These are phyloP conservation scores for Metarhizium guizhouense DNA, from an alignment of 2,329 filamentous ascomycete species.

Conservation along the genomic window DNA sequence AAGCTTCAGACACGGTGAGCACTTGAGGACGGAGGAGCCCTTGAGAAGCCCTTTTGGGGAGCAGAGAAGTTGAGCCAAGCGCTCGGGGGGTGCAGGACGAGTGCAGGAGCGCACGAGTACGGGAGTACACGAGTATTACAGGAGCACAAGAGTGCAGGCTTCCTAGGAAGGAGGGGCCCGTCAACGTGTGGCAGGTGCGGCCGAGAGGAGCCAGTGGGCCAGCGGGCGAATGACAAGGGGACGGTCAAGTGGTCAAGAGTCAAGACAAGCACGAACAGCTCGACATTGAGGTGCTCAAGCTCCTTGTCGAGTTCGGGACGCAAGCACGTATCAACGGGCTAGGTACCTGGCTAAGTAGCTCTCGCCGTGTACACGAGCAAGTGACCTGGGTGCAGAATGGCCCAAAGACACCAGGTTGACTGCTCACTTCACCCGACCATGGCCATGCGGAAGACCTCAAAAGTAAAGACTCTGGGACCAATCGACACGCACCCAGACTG, in stretches of 20 bases:
- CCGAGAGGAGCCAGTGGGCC: not conserved
- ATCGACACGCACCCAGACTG: not conserved
- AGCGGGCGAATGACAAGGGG: not conserved
- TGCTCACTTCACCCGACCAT: not conserved
- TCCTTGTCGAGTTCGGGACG: too few relatives aligned
- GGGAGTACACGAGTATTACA: too few relatives aligned
- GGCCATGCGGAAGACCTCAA: not conserved
- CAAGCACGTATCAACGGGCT: too few relatives aligned
- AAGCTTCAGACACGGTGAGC: not conserved
- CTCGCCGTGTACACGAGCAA: too few relatives aligned
- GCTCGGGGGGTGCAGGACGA: not conserved
- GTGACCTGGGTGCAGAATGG: not conserved
- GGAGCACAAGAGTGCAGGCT: too few relatives aligned
- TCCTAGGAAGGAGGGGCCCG: not conserved
- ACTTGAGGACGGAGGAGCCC: conserved; percentile 1
- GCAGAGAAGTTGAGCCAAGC: not conserved
- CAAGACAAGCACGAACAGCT: too few relatives aligned
- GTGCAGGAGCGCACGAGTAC: not conserved
- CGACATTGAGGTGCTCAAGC: too few relatives aligned
- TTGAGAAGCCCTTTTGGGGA: not conserved
- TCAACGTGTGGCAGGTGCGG: not conserved
- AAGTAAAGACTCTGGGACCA: not conserved
- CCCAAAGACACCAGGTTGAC: not conserved
- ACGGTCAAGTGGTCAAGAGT: too few relatives aligned
- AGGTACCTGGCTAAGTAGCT: too few relatives aligned